Evolutionary conservation across 768 basidiomycete genomes (phyloP), one percentile per base, ranked within the genome.

Genomic region (Ephemerocybe angulata): DNA sequence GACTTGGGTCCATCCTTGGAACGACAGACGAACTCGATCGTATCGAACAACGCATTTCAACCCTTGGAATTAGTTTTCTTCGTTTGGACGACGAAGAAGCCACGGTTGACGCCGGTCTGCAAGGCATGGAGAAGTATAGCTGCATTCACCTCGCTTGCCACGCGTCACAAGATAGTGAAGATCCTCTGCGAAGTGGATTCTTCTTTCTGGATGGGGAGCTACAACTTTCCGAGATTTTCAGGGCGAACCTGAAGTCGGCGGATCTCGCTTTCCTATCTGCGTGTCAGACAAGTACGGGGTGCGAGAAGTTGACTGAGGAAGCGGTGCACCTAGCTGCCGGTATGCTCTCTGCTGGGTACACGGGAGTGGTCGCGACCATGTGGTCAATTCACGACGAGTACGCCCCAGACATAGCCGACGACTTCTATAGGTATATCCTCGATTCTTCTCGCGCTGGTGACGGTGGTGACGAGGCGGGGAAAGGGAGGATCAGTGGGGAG

Each of bases 191-290:
- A 56, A 66, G 62, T 46, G 62, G 57, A 2, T 63, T 66, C 15
- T 48, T 58, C 40, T 55, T 69, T 7, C 52, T 62, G 28, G 62
- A 62, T 25, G 60, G 61, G 4, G 28, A 27, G 22, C 58, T 66
- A 13, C 55, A 57, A 52, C 17, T 65, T 1, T 30, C 42, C 5
- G 43, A 46, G 4, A 56, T 63, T 33, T 43, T 60, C 11, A 38
- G 57, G 29, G 38, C 46, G 21, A 47, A 55, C 17, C 52, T 65
- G 15, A 40, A 41, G 6, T 35, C 55, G 24, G 56, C 63, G 10
- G 61, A 65, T 21, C 61, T 76, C 43, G 74, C 74, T 0, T 70
- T 73, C 57, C 62, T 77, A 4, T 74, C 76, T 1, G 75, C 76
- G 0, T 77, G 76, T 51, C 64, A 76, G 44, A 77, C 72, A 2